phyloP scores from a whole-genome alignment of 768 basidiomycete genomes.

The Lactifluus pinguis region DNA sequence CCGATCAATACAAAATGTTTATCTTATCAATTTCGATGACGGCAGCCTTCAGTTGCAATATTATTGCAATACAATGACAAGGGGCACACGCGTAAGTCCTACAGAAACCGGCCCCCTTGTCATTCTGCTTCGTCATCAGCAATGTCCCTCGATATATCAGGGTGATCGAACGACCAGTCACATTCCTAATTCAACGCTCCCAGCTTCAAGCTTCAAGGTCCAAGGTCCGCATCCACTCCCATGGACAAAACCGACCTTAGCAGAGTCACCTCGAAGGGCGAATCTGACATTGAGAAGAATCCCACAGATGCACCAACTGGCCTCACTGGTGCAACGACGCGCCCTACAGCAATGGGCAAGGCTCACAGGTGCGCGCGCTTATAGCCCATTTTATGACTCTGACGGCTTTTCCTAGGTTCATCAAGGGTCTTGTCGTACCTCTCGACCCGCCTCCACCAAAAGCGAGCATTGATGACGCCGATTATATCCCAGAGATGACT shows the following conservation, averaged over 20 bases:
- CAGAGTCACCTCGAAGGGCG: not conserved
- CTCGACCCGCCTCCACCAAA: constrained; percentile 34
- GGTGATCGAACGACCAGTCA: not conserved
- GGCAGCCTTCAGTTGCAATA: not conserved
- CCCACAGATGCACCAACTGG: not conserved
- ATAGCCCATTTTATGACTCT: not conserved
- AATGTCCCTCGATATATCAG: not conserved
- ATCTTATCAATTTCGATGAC: not conserved
- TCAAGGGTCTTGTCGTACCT: constrained; percentile 14
- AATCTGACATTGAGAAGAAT: not conserved
- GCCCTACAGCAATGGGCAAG: not conserved
- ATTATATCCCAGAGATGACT: constrained; percentile 53
- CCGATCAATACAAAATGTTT: not conserved
- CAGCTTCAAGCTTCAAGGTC: not conserved
- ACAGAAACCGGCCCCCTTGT: not conserved
- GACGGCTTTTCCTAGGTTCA: not conserved
- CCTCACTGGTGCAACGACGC: not conserved
- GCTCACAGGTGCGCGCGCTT: not conserved
- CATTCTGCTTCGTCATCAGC: constrained; percentile 7
- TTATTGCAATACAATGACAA: not conserved
- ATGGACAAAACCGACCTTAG: not conserved
- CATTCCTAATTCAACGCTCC: not conserved
- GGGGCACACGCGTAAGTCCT: not conserved
- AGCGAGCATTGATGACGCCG: constrained; percentile 49
- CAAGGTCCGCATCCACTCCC: not conserved